These are phyloP conservation scores for Colletotrichum gloeosporioides DNA, from an alignment of 2,329 filamentous ascomycete species.

Conservation along the genomic window DNA sequence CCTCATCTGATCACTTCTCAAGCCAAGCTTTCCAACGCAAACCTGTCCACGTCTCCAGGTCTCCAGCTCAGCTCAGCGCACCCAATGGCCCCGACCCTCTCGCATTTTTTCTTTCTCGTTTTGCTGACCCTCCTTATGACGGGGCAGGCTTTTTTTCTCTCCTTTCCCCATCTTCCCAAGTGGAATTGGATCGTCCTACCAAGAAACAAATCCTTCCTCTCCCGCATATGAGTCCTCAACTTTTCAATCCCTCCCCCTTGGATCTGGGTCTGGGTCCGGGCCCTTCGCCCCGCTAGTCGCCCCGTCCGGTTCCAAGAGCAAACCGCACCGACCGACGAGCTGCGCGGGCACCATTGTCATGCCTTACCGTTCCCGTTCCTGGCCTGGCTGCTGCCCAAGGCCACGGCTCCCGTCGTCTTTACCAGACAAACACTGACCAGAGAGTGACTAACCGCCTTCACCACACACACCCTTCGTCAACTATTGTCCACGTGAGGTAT, in stretches of 20 bases:
- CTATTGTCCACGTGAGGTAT: neutral
- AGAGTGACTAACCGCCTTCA: neutral
- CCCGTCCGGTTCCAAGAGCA: neutral
- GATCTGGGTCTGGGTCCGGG: neutral
- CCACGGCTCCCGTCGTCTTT: neutral
- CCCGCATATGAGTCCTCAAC: neutral
- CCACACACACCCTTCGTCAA: neutral
- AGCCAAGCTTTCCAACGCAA: constrained; percentile 2
- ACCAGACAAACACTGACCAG: neutral
- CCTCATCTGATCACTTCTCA: constrained; percentile 19
- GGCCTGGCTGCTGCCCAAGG: neutral
- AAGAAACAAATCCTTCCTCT: neutral
- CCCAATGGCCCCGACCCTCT: neutral
- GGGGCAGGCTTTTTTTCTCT: neutral
- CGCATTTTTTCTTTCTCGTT: neutral
- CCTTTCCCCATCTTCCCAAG: neutral
- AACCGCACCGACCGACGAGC: neutral
- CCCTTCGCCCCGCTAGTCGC: neutral
- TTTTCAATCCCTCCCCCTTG: neutral
- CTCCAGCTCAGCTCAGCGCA: neutral
- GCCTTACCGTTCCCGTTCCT: neutral
- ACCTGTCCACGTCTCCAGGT: neutral
- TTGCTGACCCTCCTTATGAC: neutral
- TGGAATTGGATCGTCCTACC: neutral
- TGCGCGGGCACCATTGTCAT: neutral